Base-by-base conservation (phyloP, 202 grass and related monocot genomes). In the Digitaria exilis region DNA sequence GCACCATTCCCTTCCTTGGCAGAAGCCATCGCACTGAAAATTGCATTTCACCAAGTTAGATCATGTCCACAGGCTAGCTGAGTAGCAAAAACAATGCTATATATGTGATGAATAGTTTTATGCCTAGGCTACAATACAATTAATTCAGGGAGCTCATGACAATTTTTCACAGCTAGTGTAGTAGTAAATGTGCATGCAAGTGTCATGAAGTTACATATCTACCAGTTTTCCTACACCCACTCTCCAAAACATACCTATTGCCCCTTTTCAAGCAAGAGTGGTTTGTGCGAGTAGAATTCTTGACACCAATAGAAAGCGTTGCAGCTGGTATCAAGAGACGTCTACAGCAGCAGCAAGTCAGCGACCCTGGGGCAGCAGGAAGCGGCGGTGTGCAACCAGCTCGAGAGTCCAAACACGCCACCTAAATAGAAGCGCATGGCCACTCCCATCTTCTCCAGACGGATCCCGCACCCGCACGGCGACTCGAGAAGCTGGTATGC, bases 1-100 rank as follows among this genome's bases (percentile, higher is more conserved):
- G 84, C 93, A 55, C 91, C 93, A 64, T 99, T 99, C 25, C 93
- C 89, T 37, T 90, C 90, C 69, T 89, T 87, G 65, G 42, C 69
- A 68, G 87, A 89, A 79, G 88, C 84, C 92, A 93, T 82, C 32
- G 84, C 89, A 48, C 93, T 99, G 87, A 56, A 49, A 88, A 37
- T 76, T 0, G 1, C 45, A 81, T 46, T 70, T 25, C 35, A 46
- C 18, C 11, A 7, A 77, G 63, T 49, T 39, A 35, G 59, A 0
- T 65, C 55, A 30, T 39, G 68, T 46, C 15, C 21, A 60, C 34
- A 42, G 39, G 46, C 0, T 39, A 22, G 81, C 0, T 76, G 29
- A 10, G 77, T 19, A 15, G 50, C 42, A 54, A 31, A 72, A 70
- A 17, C 25, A 13, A 12, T 4, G 2, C 2, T 42, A 25, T 12